Base-by-base conservation (phyloP, 345 rosid species). In the Excoecaria cochinchinensis region DNA sequence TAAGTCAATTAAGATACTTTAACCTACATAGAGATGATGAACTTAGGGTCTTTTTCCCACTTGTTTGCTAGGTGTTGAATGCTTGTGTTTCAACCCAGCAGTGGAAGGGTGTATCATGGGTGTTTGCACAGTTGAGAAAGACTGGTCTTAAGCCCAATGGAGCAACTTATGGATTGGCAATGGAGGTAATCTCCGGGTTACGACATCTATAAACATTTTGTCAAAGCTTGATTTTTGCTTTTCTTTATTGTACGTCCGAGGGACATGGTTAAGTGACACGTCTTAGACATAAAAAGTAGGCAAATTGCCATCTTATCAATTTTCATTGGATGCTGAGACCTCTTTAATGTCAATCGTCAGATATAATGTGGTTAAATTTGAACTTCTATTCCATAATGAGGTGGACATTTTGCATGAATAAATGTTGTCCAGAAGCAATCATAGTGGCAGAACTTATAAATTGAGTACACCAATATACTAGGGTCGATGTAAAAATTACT, bases 51-150 rank as follows among this genome's bases (percentile, higher is more conserved):
- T 62, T 53, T 53, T 67, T 19, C 38, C 21, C 36, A 71, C 67
- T 51, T 77, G 67, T 47, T 75, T 81, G 21, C 19, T 81, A 95
- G 99, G 89, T 95, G 64, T 56, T 95, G 71, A 95, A 95, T 82
- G 94, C 97, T 71, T 95, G 97, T 85, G 88, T 92, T 78, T 91
- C 95, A 11, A 85, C 86, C 74, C 87, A 66, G 64, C 97, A 91
- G 75, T 95, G 95, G 99, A 90, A 91, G 83, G 97, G 92, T 70
- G 99, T 91, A 65, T 84, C 89, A 46, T 92, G 97, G 97, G 97
- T 90, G 69, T 91, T 95, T 87, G 56, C 85, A 78, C 92, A 95
- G 85, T 76, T 95, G 79, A 86, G 95, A 78, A 92, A 88, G 84
- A 81, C 84, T 75, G 90, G 93, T 69, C 81, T 92, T 67, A 89